A percentile compares a stretch with the other conserved stretches of the same genome.
phyloP scores from a whole-genome alignment of 768 basidiomycete genomes.

The Panaeolus papilionaceus region DNA sequence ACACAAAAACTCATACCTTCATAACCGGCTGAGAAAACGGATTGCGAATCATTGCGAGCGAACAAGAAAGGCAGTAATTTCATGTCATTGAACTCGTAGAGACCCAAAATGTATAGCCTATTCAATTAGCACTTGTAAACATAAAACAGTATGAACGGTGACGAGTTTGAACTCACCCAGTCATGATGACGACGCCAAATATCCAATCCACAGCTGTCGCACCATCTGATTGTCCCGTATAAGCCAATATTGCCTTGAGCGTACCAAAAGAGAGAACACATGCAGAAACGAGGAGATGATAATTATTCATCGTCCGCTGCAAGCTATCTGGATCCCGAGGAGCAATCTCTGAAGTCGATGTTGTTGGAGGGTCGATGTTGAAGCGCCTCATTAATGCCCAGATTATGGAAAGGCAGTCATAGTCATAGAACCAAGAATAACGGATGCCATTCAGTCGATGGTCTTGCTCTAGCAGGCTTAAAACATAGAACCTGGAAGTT shows the following conservation, averaged over 20 bases:
- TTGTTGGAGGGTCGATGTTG: not conserved
- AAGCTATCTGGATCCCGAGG: not conserved
- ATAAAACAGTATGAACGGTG: not conserved
- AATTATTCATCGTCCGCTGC: not conserved
- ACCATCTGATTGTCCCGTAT: not conserved
- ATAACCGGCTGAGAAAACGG: not conserved
- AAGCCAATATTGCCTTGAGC: not conserved
- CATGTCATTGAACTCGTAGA: not conserved
- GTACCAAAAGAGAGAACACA: not conserved
- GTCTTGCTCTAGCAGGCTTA: not conserved
- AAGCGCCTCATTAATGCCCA: not conserved
- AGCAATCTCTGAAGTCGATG: not conserved
- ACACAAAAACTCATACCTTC: not conserved
- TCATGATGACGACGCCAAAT: not conserved
- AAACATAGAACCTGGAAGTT: not conserved
- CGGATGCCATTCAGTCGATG: not conserved
- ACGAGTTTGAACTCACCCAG: not conserved
- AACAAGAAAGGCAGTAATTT: not conserved
- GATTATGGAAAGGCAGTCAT: not conserved
- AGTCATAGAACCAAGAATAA: not conserved
- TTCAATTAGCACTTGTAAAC: not conserved
- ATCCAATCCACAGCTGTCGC: conserved; percentile 10
- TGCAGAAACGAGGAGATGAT: not conserved
- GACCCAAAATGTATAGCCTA: not conserved
- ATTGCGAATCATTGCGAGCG: not conserved